These are phyloP conservation scores for Triangularia setosa DNA, from an alignment of 2,329 filamentous ascomycete species.

Conservation along the genomic window DNA sequence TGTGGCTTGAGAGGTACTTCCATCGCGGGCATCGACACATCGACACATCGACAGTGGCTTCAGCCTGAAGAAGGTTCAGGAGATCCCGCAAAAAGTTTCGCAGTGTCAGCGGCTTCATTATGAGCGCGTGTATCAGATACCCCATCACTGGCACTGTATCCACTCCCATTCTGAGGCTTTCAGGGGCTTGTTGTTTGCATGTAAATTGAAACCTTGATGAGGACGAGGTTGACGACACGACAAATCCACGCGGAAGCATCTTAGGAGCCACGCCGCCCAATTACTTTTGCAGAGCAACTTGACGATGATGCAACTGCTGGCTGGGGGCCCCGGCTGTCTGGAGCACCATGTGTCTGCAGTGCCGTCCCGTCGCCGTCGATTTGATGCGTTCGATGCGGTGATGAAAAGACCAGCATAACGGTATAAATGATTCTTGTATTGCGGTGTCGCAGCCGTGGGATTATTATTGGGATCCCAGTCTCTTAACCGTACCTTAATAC, in stretches of 20 bases:
- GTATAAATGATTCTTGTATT: conserved; percentile 7
- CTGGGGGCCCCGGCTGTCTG: background rate
- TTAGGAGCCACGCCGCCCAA: background rate
- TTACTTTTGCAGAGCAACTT: background rate
- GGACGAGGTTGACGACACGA: background rate
- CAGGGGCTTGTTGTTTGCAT: background rate
- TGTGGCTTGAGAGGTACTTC: background rate
- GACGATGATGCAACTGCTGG: background rate
- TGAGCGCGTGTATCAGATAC: background rate
- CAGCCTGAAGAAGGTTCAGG: background rate
- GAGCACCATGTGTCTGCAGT: background rate
- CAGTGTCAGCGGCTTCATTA: background rate
- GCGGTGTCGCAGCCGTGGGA: conserved; percentile 2
- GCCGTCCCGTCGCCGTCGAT: background rate
- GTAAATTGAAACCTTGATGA: background rate
- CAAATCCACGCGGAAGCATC: background rate
- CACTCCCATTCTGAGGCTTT: background rate
- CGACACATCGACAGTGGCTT: background rate
- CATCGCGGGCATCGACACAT: background rate
- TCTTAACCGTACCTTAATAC: background rate
- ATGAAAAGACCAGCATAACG: conserved; percentile 1
- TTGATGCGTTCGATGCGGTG: background rate
- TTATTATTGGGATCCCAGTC: background rate
- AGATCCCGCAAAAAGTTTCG: background rate
- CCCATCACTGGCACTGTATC: background rate